These are phyloP conservation scores for Aphanomyces euteiches DNA, from an alignment of 352 stramenopile genomes.

Conservation along the genomic window DNA sequence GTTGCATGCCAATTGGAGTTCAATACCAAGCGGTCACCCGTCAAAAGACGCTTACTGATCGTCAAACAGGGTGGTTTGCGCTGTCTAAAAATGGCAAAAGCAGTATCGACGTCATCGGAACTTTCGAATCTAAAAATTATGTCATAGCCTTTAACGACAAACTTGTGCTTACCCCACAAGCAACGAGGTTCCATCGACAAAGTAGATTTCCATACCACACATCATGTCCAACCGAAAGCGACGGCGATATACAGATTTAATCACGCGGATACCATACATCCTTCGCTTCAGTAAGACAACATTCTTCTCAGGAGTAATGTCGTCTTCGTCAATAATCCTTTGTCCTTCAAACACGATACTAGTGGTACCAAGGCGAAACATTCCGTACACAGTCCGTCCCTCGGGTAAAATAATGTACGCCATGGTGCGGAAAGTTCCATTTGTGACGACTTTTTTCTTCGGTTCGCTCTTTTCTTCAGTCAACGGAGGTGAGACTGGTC, in stretches of 20 bases:
- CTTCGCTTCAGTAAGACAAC: slow-evolving; percentile 63
- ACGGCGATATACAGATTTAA: slow-evolving; percentile 71
- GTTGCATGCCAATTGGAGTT: slow-evolving; percentile 75
- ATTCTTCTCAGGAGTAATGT: slow-evolving; percentile 37
- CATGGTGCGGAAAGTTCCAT: slow-evolving; percentile 64
- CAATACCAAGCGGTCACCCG: slow-evolving; percentile 64
- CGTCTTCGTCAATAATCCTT: slow-evolving; percentile 45
- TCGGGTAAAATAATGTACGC: slow-evolving; percentile 72
- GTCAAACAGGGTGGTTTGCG: slow-evolving; percentile 74
- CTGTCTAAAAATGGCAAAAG: slow-evolving; percentile 72
- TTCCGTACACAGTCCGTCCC: slow-evolving; percentile 66
- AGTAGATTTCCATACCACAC: slow-evolving; percentile 80
- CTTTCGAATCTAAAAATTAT: slow-evolving; percentile 40
- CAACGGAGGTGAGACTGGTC: background rate
- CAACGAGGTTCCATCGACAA: slow-evolving; percentile 78
- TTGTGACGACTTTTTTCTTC: slow-evolving; percentile 34
- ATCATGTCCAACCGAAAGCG: slow-evolving; percentile 67
- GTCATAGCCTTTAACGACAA: background rate
- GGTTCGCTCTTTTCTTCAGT: background rate
- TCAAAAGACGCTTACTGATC: slow-evolving; percentile 67
- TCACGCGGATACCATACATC: slow-evolving; percentile 74
- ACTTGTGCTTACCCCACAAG: slow-evolving; percentile 44
- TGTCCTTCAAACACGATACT: slow-evolving; percentile 83
- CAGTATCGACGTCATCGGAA: slow-evolving; percentile 62
- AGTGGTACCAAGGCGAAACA: slow-evolving; percentile 59